These are phyloP conservation scores for Nitzschia palea DNA, from an alignment of 108 stramenopile genomes.

Conservation along the genomic window DNA sequence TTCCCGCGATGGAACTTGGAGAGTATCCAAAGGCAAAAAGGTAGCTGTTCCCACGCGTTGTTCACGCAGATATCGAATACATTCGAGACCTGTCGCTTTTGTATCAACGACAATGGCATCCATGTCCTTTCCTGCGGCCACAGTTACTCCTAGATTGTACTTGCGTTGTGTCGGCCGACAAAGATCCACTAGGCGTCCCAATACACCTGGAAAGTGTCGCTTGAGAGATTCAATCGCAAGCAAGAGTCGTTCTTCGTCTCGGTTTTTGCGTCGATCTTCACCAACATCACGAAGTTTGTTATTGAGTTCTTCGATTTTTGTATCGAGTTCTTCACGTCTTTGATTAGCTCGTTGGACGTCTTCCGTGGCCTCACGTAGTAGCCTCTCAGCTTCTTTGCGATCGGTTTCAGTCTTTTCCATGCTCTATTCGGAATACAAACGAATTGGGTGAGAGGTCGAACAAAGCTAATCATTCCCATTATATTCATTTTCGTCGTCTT, in stretches of 20 bases:
- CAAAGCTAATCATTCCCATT: not conserved
- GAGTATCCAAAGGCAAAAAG: slow-evolving; percentile 93
- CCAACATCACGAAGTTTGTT: slow-evolving; percentile 79
- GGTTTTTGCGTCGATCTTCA: slow-evolving; percentile 77
- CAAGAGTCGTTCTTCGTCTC: slow-evolving; percentile 82
- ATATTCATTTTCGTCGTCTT: too few relatives aligned
- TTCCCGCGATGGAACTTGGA: slow-evolving; percentile 74
- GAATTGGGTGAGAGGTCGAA: not conserved
- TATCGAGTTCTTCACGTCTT: slow-evolving; percentile 77
- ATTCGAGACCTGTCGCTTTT: slow-evolving; percentile 84
- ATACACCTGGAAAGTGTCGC: slow-evolving; percentile 90
- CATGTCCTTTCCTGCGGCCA: slow-evolving; percentile 97
- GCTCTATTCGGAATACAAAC: slow-evolving; percentile 38
- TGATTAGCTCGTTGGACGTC: slow-evolving; percentile 49
- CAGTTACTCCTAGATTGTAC: slow-evolving; percentile 93
- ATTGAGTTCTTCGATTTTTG: slow-evolving; percentile 80
- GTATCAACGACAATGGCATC: slow-evolving; percentile 98
- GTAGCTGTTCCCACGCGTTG: slow-evolving; percentile 92
- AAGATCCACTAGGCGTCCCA: slow-evolving; percentile 93
- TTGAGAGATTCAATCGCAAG: slow-evolving; percentile 81
- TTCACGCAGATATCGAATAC: slow-evolving; percentile 93
- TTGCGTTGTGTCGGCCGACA: slow-evolving; percentile 91
- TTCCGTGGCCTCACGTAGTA: slow-evolving; percentile 52
- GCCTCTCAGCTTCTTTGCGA: slow-evolving; percentile 55
- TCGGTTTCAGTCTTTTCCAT: slow-evolving; percentile 65